Evolutionary conservation across 805 yeast genomes (phyloP).

Genomic region (Alloascoidea hylecoeti): DNA sequence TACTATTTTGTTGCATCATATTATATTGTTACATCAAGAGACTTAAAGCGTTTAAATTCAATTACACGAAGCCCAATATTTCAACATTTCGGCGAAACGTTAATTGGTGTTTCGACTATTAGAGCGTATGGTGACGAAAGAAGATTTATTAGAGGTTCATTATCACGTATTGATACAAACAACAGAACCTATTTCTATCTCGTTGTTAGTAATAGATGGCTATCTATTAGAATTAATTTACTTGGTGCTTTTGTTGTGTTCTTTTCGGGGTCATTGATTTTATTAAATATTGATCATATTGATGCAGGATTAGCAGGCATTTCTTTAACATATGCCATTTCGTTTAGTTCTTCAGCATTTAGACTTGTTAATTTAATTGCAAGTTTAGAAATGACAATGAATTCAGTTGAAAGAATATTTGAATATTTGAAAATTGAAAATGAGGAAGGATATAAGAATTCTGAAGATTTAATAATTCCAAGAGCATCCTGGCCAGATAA

Average conservation of each 20-base stretch:
- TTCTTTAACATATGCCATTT: conserved; percentile 67
- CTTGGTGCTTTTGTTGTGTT: conserved; percentile 63
- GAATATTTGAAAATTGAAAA: conserved; percentile 63
- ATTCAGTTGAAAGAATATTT: conserved; percentile 72
- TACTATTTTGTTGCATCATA: conserved; percentile 52
- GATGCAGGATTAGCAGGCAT: conserved; percentile 85
- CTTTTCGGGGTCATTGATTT: conserved; percentile 55
- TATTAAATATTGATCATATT: conserved; percentile 38
- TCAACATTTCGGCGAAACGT: conserved; percentile 78
- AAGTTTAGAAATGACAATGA: conserved; percentile 75
- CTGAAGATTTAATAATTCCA: conserved; percentile 35
- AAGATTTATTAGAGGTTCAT: conserved; percentile 59
- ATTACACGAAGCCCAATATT: conserved; percentile 74
- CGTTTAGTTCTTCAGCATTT: conserved; percentile 63
- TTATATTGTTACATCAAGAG: conserved; percentile 61
- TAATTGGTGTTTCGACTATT: conserved; percentile 71
- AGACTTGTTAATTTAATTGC: conserved; percentile 77
- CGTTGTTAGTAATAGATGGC: conserved; percentile 83
- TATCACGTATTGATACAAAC: conserved; percentile 58
- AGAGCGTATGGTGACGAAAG: conserved; percentile 81
- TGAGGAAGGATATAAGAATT: conserved; percentile 32
- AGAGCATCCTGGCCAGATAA: conserved; percentile 36
- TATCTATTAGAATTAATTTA: conserved; percentile 56
- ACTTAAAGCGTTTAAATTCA: conserved; percentile 66
- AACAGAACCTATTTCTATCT: conserved; percentile 71